Evolutionary conservation across 257 asterid genomes (phyloP).

Genomic region (Capsicum pubescens): DNA sequence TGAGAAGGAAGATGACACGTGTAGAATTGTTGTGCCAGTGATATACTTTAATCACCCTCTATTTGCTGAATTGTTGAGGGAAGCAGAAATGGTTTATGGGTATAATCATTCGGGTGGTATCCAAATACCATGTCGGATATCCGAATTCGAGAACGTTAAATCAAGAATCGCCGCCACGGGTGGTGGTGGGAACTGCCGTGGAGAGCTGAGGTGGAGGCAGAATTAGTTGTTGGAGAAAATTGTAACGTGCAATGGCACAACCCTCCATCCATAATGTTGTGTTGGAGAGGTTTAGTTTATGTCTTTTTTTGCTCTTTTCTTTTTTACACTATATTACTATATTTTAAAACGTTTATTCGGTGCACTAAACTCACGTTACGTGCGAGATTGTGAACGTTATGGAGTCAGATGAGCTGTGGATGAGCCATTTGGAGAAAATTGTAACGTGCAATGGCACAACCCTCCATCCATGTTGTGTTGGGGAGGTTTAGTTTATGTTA

Average conservation of each 20-base stretch:
- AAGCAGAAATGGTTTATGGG: constrained; percentile 65
- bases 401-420: too few species aligned
- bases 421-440: not conserved
- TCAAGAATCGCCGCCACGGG: constrained; percentile 57
- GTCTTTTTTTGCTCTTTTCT: not conserved
- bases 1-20: constrained; percentile 50
- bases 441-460: constrained; percentile 5
- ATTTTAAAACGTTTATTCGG: too few species aligned
- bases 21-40: constrained; percentile 71
- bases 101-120: constrained; percentile 65
- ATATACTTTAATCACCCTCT: constrained; percentile 66
- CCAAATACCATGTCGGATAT: constrained; percentile 69
- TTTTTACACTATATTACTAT: too few species aligned
- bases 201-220: constrained; percentile 39
- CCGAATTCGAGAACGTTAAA: constrained; percentile 60
- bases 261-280: not conserved
- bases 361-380: too few species aligned
- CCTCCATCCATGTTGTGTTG: not conserved
- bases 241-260: not conserved
- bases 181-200: constrained; percentile 39
- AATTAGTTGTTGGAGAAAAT: not conserved
- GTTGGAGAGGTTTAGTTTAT: constrained; percentile 16
- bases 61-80: constrained; percentile 57
- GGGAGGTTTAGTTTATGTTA: constrained; percentile 23
- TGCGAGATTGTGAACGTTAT: too few species aligned